phyloP scores from a whole-genome alignment of 257 asterid genomes.

The Przewalskia tangutica region DNA sequence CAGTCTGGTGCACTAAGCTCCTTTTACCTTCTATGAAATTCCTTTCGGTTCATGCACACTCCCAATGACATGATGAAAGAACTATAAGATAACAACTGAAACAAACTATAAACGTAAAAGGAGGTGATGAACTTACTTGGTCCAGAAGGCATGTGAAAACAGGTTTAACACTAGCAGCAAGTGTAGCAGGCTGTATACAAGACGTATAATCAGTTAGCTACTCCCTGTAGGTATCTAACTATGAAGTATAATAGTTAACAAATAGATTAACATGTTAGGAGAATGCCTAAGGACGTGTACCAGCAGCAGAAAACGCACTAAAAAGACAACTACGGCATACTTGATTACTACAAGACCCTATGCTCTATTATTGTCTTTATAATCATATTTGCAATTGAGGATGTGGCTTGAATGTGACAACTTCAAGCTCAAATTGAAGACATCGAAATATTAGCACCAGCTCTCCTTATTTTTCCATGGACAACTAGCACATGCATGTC shows the following conservation, averaged over 20 bases:
- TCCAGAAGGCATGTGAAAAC: conserved; percentile 88
- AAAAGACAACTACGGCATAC: neutral
- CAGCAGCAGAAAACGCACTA: neutral
- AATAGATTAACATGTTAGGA: neutral
- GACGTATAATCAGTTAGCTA: conserved; percentile 9
- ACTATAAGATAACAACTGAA: conserved; percentile 4
- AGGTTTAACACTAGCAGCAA: conserved; percentile 76
- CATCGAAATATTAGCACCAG: neutral
- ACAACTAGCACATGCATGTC: neutral
- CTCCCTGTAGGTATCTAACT: neutral
- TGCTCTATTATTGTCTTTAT: neutral
- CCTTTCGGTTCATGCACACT: neutral
- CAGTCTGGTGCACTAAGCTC: too few species aligned
- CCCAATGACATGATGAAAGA: neutral
- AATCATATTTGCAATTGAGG: too few species aligned
- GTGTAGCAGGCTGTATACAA: conserved; percentile 67
- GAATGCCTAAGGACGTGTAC: neutral
- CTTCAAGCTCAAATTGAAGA: neutral
- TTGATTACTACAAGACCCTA: neutral
- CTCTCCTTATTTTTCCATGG: neutral
- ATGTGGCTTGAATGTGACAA: too few species aligned
- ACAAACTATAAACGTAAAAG: conserved; percentile 3
- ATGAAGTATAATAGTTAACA: neutral
- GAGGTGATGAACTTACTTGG: conserved; percentile 46
- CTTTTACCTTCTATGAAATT: neutral